phyloP scores from a whole-genome alignment of 495 filamentous ascomycete species.

The Aspergillus nidulans region DNA sequence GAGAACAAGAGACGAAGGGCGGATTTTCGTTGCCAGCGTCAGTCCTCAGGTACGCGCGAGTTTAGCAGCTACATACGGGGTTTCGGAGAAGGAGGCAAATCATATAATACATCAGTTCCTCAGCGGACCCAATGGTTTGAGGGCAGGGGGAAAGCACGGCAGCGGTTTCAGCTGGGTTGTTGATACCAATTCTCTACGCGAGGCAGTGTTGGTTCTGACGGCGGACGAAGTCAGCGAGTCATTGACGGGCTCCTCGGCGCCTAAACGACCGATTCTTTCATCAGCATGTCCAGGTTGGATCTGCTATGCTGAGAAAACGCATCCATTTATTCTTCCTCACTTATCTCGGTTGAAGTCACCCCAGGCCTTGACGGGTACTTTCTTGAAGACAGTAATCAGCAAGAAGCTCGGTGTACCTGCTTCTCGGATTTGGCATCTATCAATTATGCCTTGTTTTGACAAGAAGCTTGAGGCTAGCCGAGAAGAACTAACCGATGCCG shows the following conservation, averaged over 20 bases:
- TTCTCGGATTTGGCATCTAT: conserved; percentile 85
- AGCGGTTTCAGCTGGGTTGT: conserved; percentile 83
- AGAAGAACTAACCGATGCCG: conserved; percentile 78
- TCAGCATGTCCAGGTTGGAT: conserved; percentile 97
- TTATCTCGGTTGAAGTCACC: conserved; percentile 89
- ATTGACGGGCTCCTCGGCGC: conserved; percentile 21
- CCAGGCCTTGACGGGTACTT: conserved; percentile 83
- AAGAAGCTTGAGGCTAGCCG: conserved; percentile 97
- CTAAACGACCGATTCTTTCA: conserved; percentile 73
- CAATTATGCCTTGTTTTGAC: conserved; percentile 98
- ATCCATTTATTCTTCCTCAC: conserved; percentile 87
- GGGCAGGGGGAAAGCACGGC: conserved; percentile 60
- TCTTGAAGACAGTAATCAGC: conserved; percentile 79
- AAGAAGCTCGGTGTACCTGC: conserved; percentile 64
- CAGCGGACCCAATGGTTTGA: conserved; percentile 62
- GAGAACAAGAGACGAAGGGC: conserved; percentile 43
- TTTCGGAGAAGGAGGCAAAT: conserved; percentile 68
- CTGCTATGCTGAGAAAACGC: conserved; percentile 96
- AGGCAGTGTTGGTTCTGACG: conserved; percentile 70
- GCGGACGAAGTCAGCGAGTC: conserved; percentile 69
- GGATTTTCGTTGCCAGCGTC: conserved; percentile 83
- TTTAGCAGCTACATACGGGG: conserved; percentile 72
- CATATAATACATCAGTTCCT: conserved; percentile 81
- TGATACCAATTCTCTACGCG: conserved; percentile 76
- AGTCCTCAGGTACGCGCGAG: conserved; percentile 86